These are phyloP conservation scores for Thielaviopsis euricoi DNA, from an alignment of 2,329 filamentous ascomycete genomes.

Conservation along the genomic window DNA sequence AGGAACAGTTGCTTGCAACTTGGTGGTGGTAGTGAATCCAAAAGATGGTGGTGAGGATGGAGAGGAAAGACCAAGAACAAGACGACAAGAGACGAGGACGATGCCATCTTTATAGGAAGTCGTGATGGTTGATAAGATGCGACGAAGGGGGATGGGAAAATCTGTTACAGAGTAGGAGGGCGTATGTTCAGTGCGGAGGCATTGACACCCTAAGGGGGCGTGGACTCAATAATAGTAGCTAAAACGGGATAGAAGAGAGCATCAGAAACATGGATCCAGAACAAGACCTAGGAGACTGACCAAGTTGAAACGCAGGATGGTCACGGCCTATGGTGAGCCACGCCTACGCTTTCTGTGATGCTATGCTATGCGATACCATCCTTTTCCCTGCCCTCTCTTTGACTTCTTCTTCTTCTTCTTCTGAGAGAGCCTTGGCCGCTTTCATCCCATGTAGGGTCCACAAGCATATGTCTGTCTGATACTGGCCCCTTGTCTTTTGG, in stretches of 20 bases:
- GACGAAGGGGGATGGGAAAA: too few relatives aligned
- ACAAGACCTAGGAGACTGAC: too few relatives aligned
- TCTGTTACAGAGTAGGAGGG: too few relatives aligned
- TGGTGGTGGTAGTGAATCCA: neutral
- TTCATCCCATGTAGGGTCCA: neutral
- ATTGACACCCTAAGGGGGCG: too few relatives aligned
- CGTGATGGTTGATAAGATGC: neutral
- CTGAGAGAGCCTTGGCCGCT: neutral
- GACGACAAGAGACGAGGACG: neutral
- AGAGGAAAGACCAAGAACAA: neutral
- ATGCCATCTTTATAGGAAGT: neutral
- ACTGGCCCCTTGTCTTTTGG: neutral
- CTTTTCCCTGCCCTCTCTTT: neutral
- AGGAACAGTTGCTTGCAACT: conserved; percentile 3
- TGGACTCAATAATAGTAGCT: too few relatives aligned
- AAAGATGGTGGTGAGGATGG: neutral
- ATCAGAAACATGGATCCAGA: too few relatives aligned
- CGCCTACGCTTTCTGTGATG: too few relatives aligned
- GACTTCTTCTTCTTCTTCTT: neutral
- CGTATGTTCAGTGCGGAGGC: too few relatives aligned
- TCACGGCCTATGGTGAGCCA: too few relatives aligned
- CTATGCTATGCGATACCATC: neutral
- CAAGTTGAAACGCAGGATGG: too few relatives aligned
- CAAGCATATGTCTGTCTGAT: neutral
- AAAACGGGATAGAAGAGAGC: too few relatives aligned